Percentiles rank a stretch among this genome's conserved stretches.
Evolutionary conservation across 768 basidiomycete species (phyloP).

Genomic region (Tylopilus rubrobrunneus): DNA sequence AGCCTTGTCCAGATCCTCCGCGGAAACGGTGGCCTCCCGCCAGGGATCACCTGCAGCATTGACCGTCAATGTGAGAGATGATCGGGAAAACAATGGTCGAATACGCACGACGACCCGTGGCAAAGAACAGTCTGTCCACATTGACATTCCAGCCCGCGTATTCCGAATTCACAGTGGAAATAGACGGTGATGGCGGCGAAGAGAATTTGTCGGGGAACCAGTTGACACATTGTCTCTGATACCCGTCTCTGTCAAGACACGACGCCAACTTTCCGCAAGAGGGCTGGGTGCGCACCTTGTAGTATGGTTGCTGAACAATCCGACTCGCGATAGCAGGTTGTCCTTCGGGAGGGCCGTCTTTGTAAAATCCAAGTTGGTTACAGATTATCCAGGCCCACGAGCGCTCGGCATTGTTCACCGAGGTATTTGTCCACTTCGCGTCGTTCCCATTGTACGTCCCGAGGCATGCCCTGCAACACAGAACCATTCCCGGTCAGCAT

Average conservation of each 20-base stretch:
- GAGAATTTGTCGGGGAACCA: conserved; percentile 66
- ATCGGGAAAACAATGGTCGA: no score
- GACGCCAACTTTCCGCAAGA: fast-evolving
- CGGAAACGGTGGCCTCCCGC: conserved; percentile 66
- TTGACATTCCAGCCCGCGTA: conserved; percentile 70
- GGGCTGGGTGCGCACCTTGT: conserved; percentile 20
- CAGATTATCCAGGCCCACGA: conserved; percentile 78
- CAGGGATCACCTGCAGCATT: conserved; percentile 71
- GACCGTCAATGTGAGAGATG: no score
- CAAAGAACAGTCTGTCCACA: no score
- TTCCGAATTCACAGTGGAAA: conserved; percentile 38
- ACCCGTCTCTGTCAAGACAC: background rate
- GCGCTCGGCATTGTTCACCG: conserved; percentile 50
- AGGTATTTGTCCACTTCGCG: conserved; percentile 47
- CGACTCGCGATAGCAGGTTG: conserved; percentile 34
- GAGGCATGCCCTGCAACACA: conserved; percentile 25
- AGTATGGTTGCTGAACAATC: conserved; percentile 28
- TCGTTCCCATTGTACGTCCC: conserved; percentile 23
- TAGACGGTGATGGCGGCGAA: conserved; percentile 41
- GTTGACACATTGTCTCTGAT: conserved; percentile 63
- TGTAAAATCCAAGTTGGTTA: conserved; percentile 60
- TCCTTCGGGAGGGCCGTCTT: conserved; percentile 35
- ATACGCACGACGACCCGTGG: no score
- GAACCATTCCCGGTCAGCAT: conserved; percentile 31
- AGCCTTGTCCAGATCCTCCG: conserved; percentile 40